Evolutionary conservation across 1,139 yeast species (phyloP).

Genomic region (Candida tunisiensis): DNA sequence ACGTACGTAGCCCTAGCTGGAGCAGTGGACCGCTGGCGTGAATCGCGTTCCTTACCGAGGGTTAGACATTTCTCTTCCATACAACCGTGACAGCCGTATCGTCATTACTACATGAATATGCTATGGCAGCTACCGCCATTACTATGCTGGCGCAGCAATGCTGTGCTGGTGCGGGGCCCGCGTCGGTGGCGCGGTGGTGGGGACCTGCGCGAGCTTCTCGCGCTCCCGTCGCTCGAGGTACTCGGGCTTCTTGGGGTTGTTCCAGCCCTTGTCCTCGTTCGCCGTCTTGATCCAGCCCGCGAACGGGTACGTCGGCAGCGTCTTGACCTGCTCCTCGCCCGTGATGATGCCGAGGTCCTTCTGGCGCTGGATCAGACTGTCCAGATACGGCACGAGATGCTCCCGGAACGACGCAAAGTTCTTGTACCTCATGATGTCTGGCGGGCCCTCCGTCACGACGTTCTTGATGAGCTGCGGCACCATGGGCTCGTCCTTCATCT

Average conservation of each 20-base stretch:
- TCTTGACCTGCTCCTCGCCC: conserved; percentile 40
- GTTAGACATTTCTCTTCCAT: conserved; percentile 8
- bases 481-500: conserved; percentile 64
- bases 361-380: conserved; percentile 39
- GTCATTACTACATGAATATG: neutral
- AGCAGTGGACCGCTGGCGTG: conserved; percentile 4
- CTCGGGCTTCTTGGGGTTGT: neutral
- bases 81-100: neutral
- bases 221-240: neutral
- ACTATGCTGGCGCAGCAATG: neutral
- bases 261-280: neutral
- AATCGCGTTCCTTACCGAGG: conserved; percentile 19
- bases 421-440: conserved; percentile 45
- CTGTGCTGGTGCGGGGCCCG: neutral
- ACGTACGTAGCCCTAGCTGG: conserved; percentile 1
- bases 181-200: neutral
- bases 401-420: conserved; percentile 40
- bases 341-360: conserved; percentile 35
- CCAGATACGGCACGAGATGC: conserved; percentile 41
- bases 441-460: conserved; percentile 50
- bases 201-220: neutral
- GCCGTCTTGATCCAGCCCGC: conserved; percentile 18
- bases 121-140: neutral
- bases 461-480: conserved; percentile 50
- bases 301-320: conserved; percentile 49